These are phyloP conservation scores for Proliferodiscus dingleyae DNA, from an alignment of 2,329 filamentous ascomycete genomes.

Conservation along the genomic window DNA sequence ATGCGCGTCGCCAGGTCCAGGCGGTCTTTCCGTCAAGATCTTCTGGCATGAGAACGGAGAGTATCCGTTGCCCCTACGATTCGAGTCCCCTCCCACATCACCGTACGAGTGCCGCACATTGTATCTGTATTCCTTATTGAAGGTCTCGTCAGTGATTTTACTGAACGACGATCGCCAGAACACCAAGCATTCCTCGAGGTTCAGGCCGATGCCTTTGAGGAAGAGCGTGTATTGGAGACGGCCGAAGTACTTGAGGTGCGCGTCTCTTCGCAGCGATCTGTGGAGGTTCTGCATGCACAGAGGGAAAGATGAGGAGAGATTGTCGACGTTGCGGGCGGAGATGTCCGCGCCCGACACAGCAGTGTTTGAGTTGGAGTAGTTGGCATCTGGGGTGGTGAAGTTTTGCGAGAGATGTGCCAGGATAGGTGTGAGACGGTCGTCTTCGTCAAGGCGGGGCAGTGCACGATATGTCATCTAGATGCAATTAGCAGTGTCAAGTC, in stretches of 20 bases:
- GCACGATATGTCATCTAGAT: conserved; percentile 80
- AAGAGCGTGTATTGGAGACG: conserved; percentile 94
- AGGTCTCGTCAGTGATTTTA: conserved; percentile 85
- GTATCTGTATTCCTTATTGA: conserved; percentile 97
- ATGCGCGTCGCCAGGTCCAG: conserved; percentile 81
- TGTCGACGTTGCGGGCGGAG: conserved; percentile 73
- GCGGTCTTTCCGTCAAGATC: conserved; percentile 83
- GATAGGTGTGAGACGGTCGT: conserved; percentile 79
- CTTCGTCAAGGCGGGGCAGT: conserved; percentile 88
- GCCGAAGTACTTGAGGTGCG: conserved; percentile 88
- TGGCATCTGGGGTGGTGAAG: conserved; percentile 85
- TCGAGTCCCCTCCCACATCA: conserved; percentile 88
- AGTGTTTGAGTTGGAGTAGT: conserved; percentile 63
- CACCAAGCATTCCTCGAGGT: conserved; percentile 80
- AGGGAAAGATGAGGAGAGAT: conserved; percentile 75
- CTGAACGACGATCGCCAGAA: conserved; percentile 90
- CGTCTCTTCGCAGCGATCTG: conserved; percentile 76
- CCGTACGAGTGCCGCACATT: conserved; percentile 94
- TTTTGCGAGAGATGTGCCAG: conserved; percentile 85
- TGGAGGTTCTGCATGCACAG: conserved; percentile 94
- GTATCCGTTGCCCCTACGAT: conserved; percentile 81
- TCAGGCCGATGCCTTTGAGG: conserved; percentile 90
- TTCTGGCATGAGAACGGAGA: conserved; percentile 93
- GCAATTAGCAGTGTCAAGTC: background rate
- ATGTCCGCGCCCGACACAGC: conserved; percentile 68